Evolutionary conservation across 2,329 filamentous ascomycete genomes (phyloP), one percentile per base, ranked within the genome.

Genomic region (Fusarium dlaminii): DNA sequence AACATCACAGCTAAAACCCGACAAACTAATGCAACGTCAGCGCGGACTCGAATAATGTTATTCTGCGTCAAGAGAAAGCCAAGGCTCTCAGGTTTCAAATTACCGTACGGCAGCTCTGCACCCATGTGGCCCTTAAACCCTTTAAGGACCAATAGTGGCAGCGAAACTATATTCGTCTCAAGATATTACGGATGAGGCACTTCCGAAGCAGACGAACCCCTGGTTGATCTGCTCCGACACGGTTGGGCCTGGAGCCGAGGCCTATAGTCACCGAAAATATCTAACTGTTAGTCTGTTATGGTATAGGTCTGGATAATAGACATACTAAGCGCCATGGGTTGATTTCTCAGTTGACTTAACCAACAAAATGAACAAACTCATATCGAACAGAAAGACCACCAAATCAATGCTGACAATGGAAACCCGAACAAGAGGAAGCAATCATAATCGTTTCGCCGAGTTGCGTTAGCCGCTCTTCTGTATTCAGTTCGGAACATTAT

Each of bases 121-220:
- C 49, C 49, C 49, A 22, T 52, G 49, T 27, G 39, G 29, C 39
- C 36, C 37, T 58, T 52, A 34, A 32, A 45, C 24, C 36, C n/a
- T 48, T 32, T 51, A 55, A 27, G 34, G 48, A 46, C 59, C 39
- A 72, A 64, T 48, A 62, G 29, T 52, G 58, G 37, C 34, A 36
- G 61, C 68, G 75, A 77, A 77, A 77, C 75, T 61, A 43, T 55
- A 54, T 51, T n/a, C 49, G 75, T 77, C 73, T 77, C 75, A 69
- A 55, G 52, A 58, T 40, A 63, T 29, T 42, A 52, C 75, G 70
- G 71, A 63, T 77, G 70, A 74, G 56, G 73, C 75, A 74, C 75
- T 66, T 77, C 75, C 75, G 72, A 74, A 30, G 48, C 68, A 66
- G 32, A 49, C 40, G 30, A 20, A 48, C 72, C 66, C 68, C 68